Percentiles rank a stretch among this genome's conserved stretches.
Conservation (phyloP, 2,329 filamentous ascomycete genomes). For the Alternaria postmessia region DNA sequence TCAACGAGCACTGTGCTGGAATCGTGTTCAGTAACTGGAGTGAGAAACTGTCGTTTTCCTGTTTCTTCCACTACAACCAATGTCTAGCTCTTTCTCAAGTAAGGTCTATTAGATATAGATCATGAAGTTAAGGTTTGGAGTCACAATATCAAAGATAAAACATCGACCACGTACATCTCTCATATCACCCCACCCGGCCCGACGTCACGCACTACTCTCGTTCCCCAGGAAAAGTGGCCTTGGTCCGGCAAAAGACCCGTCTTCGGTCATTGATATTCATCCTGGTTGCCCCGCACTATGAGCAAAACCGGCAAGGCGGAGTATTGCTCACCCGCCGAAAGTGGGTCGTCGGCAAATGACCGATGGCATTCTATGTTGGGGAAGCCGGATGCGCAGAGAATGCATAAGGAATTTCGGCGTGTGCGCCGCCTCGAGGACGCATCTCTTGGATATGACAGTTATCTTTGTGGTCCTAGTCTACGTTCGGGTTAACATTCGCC, state of each 20-base stretch:
- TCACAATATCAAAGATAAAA: background rate
- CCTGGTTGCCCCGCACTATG: slow-evolving; percentile 31
- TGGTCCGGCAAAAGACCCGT: slow-evolving; percentile 27
- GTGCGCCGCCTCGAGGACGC: slow-evolving; percentile 1
- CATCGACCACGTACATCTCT: background rate
- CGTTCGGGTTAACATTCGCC: background rate
- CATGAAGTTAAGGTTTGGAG: background rate
- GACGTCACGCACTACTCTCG: slow-evolving; percentile 1
- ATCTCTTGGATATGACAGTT: background rate
- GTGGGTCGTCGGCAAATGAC: slow-evolving; percentile 28
- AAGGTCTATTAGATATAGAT: background rate
- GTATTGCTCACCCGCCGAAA: slow-evolving; percentile 23
- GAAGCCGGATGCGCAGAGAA: slow-evolving; percentile 11
- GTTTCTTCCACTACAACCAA: background rate
- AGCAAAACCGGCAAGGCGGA: slow-evolving; percentile 26
- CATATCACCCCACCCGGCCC: slow-evolving; percentile 8
- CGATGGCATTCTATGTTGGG: slow-evolving; percentile 18
- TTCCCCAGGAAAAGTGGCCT: slow-evolving; percentile 1
- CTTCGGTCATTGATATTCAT: slow-evolving; percentile 23
- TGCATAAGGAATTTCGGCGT: background rate
- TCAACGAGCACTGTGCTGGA: background rate
- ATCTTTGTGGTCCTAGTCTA: background rate
- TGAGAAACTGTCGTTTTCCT: no score
- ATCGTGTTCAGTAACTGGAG: background rate
- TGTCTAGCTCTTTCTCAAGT: background rate